phyloP scores from a whole-genome alignment of 1,139 yeast genomes.

The Scheffersomyces segobiensis region DNA sequence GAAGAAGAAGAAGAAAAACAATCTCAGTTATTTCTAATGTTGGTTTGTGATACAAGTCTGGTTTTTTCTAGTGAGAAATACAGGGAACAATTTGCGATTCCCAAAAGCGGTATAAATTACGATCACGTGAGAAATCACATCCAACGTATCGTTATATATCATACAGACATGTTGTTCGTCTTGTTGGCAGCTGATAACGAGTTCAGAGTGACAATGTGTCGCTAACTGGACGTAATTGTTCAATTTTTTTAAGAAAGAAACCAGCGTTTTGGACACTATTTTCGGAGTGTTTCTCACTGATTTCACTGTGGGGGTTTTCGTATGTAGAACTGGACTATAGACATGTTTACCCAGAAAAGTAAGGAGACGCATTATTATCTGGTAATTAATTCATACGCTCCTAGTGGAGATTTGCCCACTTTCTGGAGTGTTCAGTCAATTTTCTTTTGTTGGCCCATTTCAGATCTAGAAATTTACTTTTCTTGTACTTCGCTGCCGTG shows the following conservation, averaged over 20 bases:
- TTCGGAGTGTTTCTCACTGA: neutral
- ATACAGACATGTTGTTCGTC: neutral
- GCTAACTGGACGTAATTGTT: neutral
- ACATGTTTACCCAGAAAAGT: neutral
- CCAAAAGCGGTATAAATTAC: neutral
- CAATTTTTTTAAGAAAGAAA: too few species aligned
- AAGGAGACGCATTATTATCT: neutral
- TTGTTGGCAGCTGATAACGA: neutral
- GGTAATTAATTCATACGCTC: neutral
- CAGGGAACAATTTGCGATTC: neutral
- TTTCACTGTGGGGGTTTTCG: neutral
- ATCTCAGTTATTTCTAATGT: neutral
- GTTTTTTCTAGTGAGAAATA: neutral
- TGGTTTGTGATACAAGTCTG: slow-evolving; percentile 1
- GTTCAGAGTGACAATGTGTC: neutral
- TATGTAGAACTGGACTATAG: too few species aligned
- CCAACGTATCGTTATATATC: neutral
- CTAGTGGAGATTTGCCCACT: neutral
- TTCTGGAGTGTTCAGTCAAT: neutral
- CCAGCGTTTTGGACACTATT: neutral
- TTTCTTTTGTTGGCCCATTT: neutral
- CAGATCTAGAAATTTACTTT: neutral
- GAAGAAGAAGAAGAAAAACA: neutral
- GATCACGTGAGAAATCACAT: neutral
- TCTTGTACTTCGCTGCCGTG: neutral